Evolutionary conservation across 164 flowering plant genomes (phyloP).

Genomic region (Berberis thunbergii): DNA sequence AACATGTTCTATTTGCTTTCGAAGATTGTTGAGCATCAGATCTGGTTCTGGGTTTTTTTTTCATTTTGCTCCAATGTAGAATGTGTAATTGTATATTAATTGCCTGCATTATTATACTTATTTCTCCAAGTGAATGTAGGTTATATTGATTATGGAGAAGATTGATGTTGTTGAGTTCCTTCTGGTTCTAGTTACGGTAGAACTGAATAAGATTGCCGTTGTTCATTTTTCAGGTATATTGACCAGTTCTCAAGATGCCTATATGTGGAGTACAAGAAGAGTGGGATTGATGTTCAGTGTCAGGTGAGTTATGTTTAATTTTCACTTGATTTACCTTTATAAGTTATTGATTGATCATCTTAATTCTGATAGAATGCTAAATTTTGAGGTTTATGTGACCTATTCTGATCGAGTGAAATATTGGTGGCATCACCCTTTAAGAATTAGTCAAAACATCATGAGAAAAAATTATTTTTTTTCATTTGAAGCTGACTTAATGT

Average conservation of each 20-base stretch:
- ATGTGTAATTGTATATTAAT: no score
- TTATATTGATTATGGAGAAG: not conserved
- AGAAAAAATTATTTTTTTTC: not conserved
- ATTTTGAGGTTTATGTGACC: not conserved
- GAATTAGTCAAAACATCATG: not conserved
- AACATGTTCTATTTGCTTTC: not conserved
- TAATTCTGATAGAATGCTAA: not conserved
- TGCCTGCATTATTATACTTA: not conserved
- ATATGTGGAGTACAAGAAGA: conserved; percentile 50
- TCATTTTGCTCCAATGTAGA: not conserved
- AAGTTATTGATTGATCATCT: not conserved
- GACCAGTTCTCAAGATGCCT: not conserved
- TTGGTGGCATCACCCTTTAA: no score
- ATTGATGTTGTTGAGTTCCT: not conserved
- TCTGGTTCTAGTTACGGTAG: not conserved
- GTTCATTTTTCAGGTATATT: not conserved
- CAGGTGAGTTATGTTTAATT: conserved; percentile 40
- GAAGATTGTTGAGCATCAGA: not conserved
- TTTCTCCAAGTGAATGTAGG: not conserved
- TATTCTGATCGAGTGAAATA: no score
- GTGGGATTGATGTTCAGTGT: conserved; percentile 62
- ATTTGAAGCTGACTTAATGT: not conserved
- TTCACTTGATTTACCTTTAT: not conserved
- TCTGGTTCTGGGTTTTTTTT: not conserved
- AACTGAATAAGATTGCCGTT: no score